Evolutionary conservation across 768 basidiomycete species (phyloP).

Genomic region (Fibroporia radiculosa): DNA sequence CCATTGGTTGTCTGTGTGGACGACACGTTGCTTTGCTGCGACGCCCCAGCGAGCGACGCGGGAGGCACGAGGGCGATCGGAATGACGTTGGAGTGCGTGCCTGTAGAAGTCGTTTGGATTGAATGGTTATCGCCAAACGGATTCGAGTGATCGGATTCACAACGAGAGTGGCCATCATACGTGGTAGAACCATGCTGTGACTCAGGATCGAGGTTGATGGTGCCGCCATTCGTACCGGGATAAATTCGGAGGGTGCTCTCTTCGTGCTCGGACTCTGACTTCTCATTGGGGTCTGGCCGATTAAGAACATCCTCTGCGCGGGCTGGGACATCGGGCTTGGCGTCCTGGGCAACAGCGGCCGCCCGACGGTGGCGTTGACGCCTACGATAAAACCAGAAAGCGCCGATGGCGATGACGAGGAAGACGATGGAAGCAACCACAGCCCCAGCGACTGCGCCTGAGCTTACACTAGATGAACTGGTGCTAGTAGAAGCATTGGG

Average conservation of each 20-base stretch:
- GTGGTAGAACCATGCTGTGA: slow-evolving; percentile 21
- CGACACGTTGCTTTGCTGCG: slow-evolving; percentile 3
- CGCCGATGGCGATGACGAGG: slow-evolving; percentile 40
- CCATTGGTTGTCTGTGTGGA: slow-evolving; percentile 24
- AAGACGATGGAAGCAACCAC: slow-evolving; percentile 59
- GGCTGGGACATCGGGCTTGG: slow-evolving; percentile 58
- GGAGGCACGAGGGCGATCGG: slow-evolving; percentile 76
- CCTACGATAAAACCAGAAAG: slow-evolving; percentile 62
- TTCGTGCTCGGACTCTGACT: slow-evolving; percentile 27
- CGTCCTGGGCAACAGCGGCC: slow-evolving; percentile 26
- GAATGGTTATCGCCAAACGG: slow-evolving; percentile 75
- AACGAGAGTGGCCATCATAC: slow-evolving; percentile 21
- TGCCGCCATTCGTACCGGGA: slow-evolving; percentile 32
- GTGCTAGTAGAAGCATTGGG: slow-evolving; percentile 12
- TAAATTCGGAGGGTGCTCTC: slow-evolving; percentile 44
- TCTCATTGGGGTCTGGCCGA: slow-evolving; percentile 76
- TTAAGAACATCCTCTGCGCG: slow-evolving; percentile 72
- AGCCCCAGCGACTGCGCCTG: slow-evolving; percentile 69
- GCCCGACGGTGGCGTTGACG: slow-evolving; percentile 33
- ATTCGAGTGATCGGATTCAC: slow-evolving; percentile 38
- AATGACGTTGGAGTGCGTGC: slow-evolving; percentile 80
- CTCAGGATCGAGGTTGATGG: slow-evolving; percentile 55
- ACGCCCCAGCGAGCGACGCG: slow-evolving; percentile 30
- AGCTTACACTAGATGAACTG: slow-evolving; percentile 39
- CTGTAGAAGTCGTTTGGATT: slow-evolving; percentile 68